A percentile compares a stretch with the other conserved stretches of the same genome.
Evolutionary conservation across 352 stramenopile genomes (phyloP).

Genomic region (Phytopythium sindhum): DNA sequence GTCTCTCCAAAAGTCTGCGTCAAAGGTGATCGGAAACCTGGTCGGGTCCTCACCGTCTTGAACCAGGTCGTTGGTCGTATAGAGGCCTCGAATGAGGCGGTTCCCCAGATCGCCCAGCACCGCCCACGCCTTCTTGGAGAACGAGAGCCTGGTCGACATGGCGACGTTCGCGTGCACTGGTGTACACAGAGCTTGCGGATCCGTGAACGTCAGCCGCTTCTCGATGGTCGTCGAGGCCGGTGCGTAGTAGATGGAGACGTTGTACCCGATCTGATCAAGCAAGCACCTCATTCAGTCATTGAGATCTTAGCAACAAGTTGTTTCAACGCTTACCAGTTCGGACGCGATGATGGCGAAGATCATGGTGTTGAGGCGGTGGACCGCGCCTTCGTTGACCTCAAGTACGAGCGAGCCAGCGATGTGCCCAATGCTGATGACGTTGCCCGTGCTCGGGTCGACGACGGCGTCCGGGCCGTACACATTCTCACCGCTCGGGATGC

Average conservation of each 20-base stretch:
- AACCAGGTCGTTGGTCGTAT: slow-evolving; percentile 39
- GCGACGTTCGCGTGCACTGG: slow-evolving; percentile 36
- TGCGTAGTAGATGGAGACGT: slow-evolving; percentile 14
- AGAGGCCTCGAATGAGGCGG: slow-evolving; percentile 26
- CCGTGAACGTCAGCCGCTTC: slow-evolving; percentile 27
- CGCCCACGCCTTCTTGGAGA: slow-evolving; percentile 25
- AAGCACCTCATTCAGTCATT: background rate
- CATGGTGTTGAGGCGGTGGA: slow-evolving; percentile 33
- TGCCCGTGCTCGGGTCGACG: slow-evolving; percentile 18
- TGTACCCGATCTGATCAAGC: slow-evolving; percentile 11
- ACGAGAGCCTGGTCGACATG: slow-evolving; percentile 16
- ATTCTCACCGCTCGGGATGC: slow-evolving; percentile 14
- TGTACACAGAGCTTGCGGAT: slow-evolving; percentile 18
- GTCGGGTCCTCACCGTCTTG: slow-evolving; percentile 9
- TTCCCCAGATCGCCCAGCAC: slow-evolving; percentile 19
- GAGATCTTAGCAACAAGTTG: background rate
- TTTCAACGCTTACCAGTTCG: slow-evolving; percentile 30
- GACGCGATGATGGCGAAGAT: slow-evolving; percentile 43
- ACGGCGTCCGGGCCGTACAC: slow-evolving; percentile 34
- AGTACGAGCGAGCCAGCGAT: slow-evolving; percentile 37
- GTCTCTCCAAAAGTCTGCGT: slow-evolving; percentile 38
- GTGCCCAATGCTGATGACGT: slow-evolving; percentile 18
- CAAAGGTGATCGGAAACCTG: slow-evolving; percentile 11
- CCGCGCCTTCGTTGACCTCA: slow-evolving; percentile 38
- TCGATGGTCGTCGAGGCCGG: background rate